Conservation (phyloP, 805 yeast species). For the Kuraishia ogatae region DNA sequence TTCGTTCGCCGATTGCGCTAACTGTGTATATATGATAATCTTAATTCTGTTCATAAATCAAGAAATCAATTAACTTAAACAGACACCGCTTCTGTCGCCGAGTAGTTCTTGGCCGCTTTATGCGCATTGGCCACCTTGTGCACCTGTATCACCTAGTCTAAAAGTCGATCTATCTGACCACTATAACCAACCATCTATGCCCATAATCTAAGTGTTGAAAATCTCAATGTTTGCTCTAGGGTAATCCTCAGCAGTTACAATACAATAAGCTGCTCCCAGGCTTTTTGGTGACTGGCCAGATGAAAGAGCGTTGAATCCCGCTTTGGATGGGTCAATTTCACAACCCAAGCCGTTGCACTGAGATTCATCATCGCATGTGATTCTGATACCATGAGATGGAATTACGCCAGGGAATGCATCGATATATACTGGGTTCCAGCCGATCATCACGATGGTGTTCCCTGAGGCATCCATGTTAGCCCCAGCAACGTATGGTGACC, state of each 20-base stretch:
- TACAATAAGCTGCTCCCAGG: conserved; percentile 69
- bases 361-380: conserved; percentile 62
- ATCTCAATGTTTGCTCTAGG: conserved; percentile 68
- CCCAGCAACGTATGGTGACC: conserved; percentile 94
- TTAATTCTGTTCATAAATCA: no score
- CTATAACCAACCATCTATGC: no score
- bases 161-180: no score
- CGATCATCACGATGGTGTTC: conserved; percentile 74
- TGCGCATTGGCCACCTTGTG: no score
- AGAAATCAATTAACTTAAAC: not conserved
- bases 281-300: conserved; percentile 32
- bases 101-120: no score
- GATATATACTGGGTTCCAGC: conserved; percentile 84
- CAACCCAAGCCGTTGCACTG: conserved; percentile 75
- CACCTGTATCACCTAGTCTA: no score
- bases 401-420: conserved; percentile 47
- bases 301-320: conserved; percentile 46
- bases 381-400: conserved; percentile 65
- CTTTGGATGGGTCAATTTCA: conserved; percentile 64
- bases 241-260: conserved; percentile 62
- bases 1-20: no score
- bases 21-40: no score
- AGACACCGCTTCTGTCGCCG: not conserved
- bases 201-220: conserved; percentile 28
- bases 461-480: conserved; percentile 68